Conservation (phyloP, 345 rosid genomes). For the Boechera divaricarpa region DNA sequence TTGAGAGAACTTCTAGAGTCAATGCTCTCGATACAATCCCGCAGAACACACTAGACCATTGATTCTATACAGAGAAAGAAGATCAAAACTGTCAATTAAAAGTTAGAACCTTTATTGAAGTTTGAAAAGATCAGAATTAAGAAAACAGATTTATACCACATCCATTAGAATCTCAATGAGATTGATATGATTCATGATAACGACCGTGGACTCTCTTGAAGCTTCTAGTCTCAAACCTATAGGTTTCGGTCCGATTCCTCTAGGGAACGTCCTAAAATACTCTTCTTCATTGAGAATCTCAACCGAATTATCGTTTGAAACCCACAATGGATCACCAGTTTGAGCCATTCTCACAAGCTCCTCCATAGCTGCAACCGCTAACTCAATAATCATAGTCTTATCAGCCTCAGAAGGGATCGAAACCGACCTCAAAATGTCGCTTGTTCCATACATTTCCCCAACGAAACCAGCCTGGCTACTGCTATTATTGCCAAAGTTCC, state of each 20-base stretch:
- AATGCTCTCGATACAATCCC: constrained; percentile 90
- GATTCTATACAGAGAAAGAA: constrained; percentile 53
- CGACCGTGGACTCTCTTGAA: constrained; percentile 79
- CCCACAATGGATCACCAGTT: constrained; percentile 81
- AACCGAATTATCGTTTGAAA: constrained; percentile 48
- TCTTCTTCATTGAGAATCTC: constrained; percentile 81
- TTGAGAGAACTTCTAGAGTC: constrained; percentile 91
- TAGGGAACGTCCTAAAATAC: constrained; percentile 75
- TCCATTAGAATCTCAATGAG: constrained; percentile 97
- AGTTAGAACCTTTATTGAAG: neutral
- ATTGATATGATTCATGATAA: constrained; percentile 81
- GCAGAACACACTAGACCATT: constrained; percentile 86
- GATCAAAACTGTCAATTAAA: neutral
- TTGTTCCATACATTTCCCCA: constrained; percentile 76
- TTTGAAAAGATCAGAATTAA: neutral
- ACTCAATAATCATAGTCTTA: constrained; percentile 87
- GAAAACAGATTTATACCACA: constrained; percentile 55
- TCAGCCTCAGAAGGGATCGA: constrained; percentile 77
- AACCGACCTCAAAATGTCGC: constrained; percentile 63
- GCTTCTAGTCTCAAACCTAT: constrained; percentile 81
- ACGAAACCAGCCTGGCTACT: constrained; percentile 61
- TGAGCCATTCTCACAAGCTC: constrained; percentile 88
- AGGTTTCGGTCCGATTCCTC: constrained; percentile 84
- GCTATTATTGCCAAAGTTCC: constrained; percentile 50
- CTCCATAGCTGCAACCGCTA: constrained; percentile 97